These are phyloP conservation scores for Lyophyllum semitale DNA, from an alignment of 768 basidiomycete species.

Conservation along the genomic window DNA sequence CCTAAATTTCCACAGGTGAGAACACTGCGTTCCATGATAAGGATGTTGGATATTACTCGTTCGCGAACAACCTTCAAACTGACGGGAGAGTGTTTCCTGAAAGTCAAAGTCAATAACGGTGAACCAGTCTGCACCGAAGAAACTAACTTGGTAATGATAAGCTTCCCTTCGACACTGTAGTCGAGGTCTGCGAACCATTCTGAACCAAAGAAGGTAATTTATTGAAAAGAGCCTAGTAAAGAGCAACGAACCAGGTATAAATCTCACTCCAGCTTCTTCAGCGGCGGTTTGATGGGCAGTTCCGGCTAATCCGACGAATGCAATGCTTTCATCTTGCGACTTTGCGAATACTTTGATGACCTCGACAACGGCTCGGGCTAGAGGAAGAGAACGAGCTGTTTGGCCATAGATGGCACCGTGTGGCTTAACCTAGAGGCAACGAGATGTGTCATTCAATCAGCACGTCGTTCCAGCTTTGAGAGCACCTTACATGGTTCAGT, in stretches of 20 bases:
- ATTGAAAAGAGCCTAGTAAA: neutral
- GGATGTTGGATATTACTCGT: constrained; percentile 34
- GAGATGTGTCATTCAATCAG: neutral
- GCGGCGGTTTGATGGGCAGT: constrained; percentile 62
- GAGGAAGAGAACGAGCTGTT: constrained; percentile 52
- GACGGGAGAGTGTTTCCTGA: constrained; percentile 53
- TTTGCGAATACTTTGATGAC: constrained; percentile 53
- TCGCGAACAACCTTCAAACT: constrained; percentile 39
- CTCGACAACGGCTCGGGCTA: constrained; percentile 55
- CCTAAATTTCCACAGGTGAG: constrained; percentile 27
- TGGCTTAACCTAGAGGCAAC: constrained; percentile 48
- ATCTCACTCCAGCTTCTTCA: constrained; percentile 53
- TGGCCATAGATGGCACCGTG: constrained; percentile 67
- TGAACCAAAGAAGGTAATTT: constrained; percentile 18
- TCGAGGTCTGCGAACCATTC: constrained; percentile 73
- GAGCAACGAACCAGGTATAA: constrained; percentile 54
- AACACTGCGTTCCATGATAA: neutral
- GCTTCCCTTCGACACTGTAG: constrained; percentile 55
- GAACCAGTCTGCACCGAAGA: neutral
- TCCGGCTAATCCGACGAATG: constrained; percentile 65
- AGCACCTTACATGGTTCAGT: constrained; percentile 53
- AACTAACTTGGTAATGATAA: constrained; percentile 59
- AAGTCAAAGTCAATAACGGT: neutral
- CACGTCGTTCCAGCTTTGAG: neutral
- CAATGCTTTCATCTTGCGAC: constrained; percentile 33